Evolutionary conservation across 2,329 filamentous ascomycete genomes (phyloP).

Genomic region (Neofusicoccum umdonicola): DNA sequence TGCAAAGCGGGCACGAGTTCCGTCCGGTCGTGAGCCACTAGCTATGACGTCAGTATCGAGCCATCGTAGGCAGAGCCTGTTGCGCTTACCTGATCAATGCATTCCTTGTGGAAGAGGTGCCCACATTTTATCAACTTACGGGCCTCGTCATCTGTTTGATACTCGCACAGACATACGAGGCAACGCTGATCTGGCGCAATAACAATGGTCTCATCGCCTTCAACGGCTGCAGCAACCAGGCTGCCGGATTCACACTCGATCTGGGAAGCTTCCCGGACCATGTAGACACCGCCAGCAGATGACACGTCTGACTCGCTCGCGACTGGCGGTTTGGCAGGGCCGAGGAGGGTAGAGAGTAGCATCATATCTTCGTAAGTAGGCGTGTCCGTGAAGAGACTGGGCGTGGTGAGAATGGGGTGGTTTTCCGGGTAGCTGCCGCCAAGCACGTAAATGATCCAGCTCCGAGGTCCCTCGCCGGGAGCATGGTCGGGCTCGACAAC

Average conservation of each 20-base stretch:
- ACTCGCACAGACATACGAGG: slow-evolving; percentile 65
- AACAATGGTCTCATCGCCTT: slow-evolving; percentile 31
- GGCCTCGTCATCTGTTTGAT: slow-evolving; percentile 60
- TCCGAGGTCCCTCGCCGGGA: slow-evolving; percentile 58
- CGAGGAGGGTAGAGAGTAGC: slow-evolving; percentile 63
- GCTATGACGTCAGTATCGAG: slow-evolving; percentile 13
- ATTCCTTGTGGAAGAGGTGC: slow-evolving; percentile 66
- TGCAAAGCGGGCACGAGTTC: slow-evolving; percentile 62
- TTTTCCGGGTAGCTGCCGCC: slow-evolving; percentile 69
- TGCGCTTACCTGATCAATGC: slow-evolving; percentile 63
- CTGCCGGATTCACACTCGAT: slow-evolving; percentile 29
- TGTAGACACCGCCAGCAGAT: slow-evolving; percentile 60
- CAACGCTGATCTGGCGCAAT: slow-evolving; percentile 52
- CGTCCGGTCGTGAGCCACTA: slow-evolving; percentile 68
- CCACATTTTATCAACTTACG: slow-evolving; percentile 62
- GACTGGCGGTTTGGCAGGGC: slow-evolving; percentile 67
- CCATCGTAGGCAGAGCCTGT: neutral
- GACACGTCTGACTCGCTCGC: slow-evolving; percentile 64
- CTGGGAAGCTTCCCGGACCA: slow-evolving; percentile 42
- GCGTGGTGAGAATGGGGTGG: slow-evolving; percentile 67
- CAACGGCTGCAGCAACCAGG: slow-evolving; percentile 49
- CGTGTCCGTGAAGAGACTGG: slow-evolving; percentile 68
- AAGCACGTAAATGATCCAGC: slow-evolving; percentile 71
- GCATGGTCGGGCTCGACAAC: slow-evolving; percentile 58
- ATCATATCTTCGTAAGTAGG: slow-evolving; percentile 74